Evolutionary conservation across 176 grass and related monocot genomes (phyloP).

Genomic region (Alloteropsis semialata): DNA sequence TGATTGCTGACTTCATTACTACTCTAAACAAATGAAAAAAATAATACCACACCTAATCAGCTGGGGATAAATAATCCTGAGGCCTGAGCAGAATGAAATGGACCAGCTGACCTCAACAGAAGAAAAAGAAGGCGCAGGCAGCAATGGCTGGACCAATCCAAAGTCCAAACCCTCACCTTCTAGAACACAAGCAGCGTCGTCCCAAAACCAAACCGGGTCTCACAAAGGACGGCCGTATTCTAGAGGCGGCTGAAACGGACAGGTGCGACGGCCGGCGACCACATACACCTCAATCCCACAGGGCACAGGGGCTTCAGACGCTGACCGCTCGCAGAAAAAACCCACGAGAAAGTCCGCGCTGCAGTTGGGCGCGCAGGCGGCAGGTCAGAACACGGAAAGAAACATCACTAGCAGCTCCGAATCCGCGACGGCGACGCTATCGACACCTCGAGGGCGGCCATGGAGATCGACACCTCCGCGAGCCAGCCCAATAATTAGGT

Average conservation of each 20-base stretch:
- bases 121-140: not conserved
- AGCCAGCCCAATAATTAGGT: not conserved
- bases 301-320: not conserved
- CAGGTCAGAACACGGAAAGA: not conserved
- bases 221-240: conserved; percentile 15
- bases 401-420: not conserved
- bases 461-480: not conserved
- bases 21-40: not conserved
- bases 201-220: not conserved
- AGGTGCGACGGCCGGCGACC: not conserved
- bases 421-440: not conserved
- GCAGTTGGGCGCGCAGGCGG: not conserved
- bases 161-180: not conserved
- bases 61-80: not conserved
- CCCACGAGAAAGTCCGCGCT: not conserved
- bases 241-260: conserved; percentile 1
- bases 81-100: not conserved
- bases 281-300: not conserved
- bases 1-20: conserved; percentile 26
- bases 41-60: not conserved
- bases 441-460: not conserved
- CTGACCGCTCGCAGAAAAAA: not conserved
- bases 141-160: not conserved
- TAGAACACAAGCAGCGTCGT: not conserved
- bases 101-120: not conserved